Evolutionary conservation across 2,329 filamentous ascomycete genomes (phyloP), one percentile per base, ranked within the genome.

Genomic region (Penicillium hesseltinei): DNA sequence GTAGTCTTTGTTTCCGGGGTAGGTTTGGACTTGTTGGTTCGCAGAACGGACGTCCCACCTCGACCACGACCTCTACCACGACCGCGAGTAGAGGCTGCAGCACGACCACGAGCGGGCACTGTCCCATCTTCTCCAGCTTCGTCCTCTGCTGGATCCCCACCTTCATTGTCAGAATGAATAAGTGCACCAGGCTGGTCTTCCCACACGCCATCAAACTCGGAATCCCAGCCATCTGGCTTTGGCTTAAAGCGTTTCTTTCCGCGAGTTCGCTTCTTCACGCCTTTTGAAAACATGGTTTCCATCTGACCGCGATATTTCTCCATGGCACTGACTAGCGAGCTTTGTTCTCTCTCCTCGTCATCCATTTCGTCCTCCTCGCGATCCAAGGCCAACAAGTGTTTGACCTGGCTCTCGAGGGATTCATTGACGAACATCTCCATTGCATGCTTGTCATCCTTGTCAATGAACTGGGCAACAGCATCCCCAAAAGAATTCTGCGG

Each of bases 401-500:
- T 86, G 19, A 92, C 83, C 68, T 92, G 89, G 23, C 82, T 85
- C 2, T 84, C 81, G 2, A 93, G 77, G 15, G 88, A 88, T 33
- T 91, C 87, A 23, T 83, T 84, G 10, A 93, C 87, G 66, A 93
- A 93, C 43, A 86, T 79, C 69, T 92, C 87, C 87, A 97, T 91
- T 3, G 91, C 91, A 66, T 94, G 88, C 70, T 92, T 96, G 77
- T 99, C 94, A 64, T 96, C 91, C 65, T 97, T 97, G 71, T 92
- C 88, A 27, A 99, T 91, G 67, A 94, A 99, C 60, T 96, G 90
- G 46, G 87, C 88, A 5, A 99, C 91, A 0, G 94, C 94, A 69
- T 97, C 92, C 17, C 92, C 90, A 69, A 99, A 97, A 0, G 89
- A 89, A 31, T 92, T 94, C 67, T 96, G 91, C 0, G 94, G 94